Base-by-base conservation (phyloP, 202 grass and related monocot species). In the Panicum virgatum region DNA sequence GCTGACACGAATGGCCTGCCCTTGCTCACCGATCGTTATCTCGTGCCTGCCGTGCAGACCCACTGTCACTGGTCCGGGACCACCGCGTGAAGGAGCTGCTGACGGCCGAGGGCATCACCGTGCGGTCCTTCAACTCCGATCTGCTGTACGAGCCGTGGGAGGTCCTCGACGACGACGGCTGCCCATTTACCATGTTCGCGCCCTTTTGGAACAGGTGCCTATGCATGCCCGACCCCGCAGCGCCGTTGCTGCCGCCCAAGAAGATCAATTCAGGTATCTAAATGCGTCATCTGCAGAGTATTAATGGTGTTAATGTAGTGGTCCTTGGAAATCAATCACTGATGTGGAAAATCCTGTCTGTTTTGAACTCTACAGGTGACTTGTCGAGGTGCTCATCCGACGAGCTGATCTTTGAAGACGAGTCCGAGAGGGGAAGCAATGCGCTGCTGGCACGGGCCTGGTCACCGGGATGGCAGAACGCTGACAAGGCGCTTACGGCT, bases 131-230 rank as follows among this genome's bases (percentile, higher is more conserved):
- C 85, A 99, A 99, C 79, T 89, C 92, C 14, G 96, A 99, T 77
- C 85, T 99, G 68, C 91, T 99, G 38, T 99, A 99, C 59, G 96
- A 99, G 75, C 96, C 96, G 58, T 99, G 96, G 96, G 91, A 99
- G 69, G 93, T 99, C 73, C 87, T 96, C 39, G 93, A 99, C 75
- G 96, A 92, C 42, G 78, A 94, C 67, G 87, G 85, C 37, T 68
- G 83, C 32, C 87, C 96, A n/a, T 99, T 99, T 82, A 88, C 85
- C 80, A 99, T 94, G 85, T 99, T 99, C 87, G 87, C 83, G 27
- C 80, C 96, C n/a, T 99, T 99, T 83, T 99, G 96, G 96, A 92
- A 96, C 77, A 85, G 81, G 65, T 99, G 93, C 83, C 86, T 97
- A 40, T 88, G 80, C 72, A 90, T 94, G 89, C 89, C 89, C 0